Evolutionary conservation across 1,284 basidiomycete genomes (phyloP).

Genomic region (Trametes sp.): DNA sequence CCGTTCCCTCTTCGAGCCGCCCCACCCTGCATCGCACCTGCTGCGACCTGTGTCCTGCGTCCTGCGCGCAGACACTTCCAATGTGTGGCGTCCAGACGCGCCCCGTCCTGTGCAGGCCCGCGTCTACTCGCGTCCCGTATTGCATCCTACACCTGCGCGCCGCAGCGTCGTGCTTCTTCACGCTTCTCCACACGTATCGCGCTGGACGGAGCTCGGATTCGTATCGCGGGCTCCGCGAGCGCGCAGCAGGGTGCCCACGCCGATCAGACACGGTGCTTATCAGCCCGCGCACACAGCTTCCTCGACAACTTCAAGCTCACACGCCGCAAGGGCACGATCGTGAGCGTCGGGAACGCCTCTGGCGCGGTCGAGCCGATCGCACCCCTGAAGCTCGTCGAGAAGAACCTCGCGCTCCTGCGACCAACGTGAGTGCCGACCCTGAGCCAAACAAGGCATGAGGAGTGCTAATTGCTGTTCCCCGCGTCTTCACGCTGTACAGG

Average conservation of each 20-base stretch:
- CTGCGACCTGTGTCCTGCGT: background rate
- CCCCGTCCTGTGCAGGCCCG: background rate
- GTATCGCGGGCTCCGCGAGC: slow-evolving; percentile 1
- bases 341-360: slow-evolving; percentile 93
- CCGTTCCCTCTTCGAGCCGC: background rate
- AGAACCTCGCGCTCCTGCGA: slow-evolving; percentile 84
- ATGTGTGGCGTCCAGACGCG: background rate
- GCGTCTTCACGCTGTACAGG: slow-evolving; percentile 42
- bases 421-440: slow-evolving; percentile 62
- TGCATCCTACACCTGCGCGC: background rate
- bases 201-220: background rate
- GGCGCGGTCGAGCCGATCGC: slow-evolving; percentile 80
- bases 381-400: slow-evolving; percentile 77
- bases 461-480: slow-evolving; percentile 4
- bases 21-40: too few relatives aligned
- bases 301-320: slow-evolving; percentile 85
- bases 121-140: background rate
- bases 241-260: background rate
- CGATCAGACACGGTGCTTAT: slow-evolving; percentile 8
- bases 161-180: too few relatives aligned
- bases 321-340: slow-evolving; percentile 83
- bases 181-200: background rate
- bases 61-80: background rate
- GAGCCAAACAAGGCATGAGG: background rate
- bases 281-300: slow-evolving; percentile 58